Percentiles rank a stretch among this genome's conserved stretches.
Evolutionary conservation across 805 yeast genomes (phyloP).

Genomic region (Hanseniaspora hatyaiensis): DNA sequence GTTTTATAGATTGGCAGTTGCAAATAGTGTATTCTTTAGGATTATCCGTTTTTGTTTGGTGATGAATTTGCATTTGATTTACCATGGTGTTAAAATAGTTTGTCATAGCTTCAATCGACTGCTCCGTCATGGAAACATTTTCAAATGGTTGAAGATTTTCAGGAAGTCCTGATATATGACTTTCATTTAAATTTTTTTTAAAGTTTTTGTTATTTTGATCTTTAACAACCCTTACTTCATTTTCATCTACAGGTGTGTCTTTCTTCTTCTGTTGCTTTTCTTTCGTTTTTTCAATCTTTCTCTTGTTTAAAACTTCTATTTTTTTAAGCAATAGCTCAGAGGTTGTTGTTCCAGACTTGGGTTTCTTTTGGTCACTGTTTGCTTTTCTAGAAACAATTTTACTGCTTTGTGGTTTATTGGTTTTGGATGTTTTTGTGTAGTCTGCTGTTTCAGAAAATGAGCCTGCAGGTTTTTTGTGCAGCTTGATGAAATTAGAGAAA

Average conservation of each 20-base stretch:
- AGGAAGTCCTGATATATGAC: neutral
- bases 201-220: constrained; percentile 9
- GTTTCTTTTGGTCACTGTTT: neutral
- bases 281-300: neutral
- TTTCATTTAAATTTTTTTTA: neutral
- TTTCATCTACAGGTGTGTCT: too few species aligned
- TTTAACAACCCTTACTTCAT: neutral
- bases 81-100: neutral
- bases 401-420: too few species aligned
- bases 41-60: neutral
- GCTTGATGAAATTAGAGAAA: neutral
- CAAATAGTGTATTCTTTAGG: constrained; percentile 34
- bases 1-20: constrained; percentile 76
- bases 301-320: neutral
- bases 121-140: constrained; percentile 8
- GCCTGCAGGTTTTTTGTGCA: neutral
- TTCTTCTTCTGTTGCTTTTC: neutral
- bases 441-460: neutral
- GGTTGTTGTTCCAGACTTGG: neutral
- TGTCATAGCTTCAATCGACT: constrained; percentile 13
- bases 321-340: constrained; percentile 5
- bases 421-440: neutral
- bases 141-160: constrained; percentile 4
- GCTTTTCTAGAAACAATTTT: neutral
- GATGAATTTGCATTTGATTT: neutral